These are phyloP conservation scores for Chlamydomonas reinhardtii DNA, from an alignment of 163 green algal species.

Conservation along the genomic window DNA sequence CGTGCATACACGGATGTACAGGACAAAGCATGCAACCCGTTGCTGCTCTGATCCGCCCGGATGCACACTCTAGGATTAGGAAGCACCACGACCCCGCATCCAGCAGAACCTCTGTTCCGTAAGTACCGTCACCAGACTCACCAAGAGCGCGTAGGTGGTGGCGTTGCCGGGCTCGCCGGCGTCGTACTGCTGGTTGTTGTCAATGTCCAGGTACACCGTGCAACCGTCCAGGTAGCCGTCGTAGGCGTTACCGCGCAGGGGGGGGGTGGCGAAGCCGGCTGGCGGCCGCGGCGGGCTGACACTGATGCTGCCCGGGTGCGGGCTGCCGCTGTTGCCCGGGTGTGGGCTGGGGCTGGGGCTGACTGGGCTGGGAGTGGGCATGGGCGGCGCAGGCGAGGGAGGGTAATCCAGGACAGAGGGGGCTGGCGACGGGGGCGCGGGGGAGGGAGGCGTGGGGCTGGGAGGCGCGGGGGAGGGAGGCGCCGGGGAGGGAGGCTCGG, in stretches of 20 bases:
- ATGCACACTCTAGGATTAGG: no score
- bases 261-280: not conserved
- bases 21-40: no score
- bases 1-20: no score
- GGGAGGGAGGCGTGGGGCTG: not conserved
- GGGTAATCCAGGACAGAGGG: not conserved
- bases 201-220: conserved; percentile 17
- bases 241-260: not conserved
- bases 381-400: not conserved
- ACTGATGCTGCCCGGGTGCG: not conserved
- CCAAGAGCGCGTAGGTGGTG: not conserved
- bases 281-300: not conserved
- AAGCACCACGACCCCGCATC: no score
- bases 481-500: not conserved
- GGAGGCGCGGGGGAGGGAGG: not conserved
- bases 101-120: no score
- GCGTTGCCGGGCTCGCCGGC: not conserved
- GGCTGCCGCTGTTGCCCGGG: not conserved
- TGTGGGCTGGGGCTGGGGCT: not conserved
- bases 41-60: no score
- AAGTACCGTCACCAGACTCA: no score
- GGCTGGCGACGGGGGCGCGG: not conserved
- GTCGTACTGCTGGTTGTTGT: not conserved
- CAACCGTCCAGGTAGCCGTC: conserved; percentile 31
- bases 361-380: not conserved